Percentiles rank a stretch among this genome's conserved stretches.
Evolutionary conservation across 2,329 filamentous ascomycete genomes (phyloP).

Genomic region (Trichophyton benhamiae): DNA sequence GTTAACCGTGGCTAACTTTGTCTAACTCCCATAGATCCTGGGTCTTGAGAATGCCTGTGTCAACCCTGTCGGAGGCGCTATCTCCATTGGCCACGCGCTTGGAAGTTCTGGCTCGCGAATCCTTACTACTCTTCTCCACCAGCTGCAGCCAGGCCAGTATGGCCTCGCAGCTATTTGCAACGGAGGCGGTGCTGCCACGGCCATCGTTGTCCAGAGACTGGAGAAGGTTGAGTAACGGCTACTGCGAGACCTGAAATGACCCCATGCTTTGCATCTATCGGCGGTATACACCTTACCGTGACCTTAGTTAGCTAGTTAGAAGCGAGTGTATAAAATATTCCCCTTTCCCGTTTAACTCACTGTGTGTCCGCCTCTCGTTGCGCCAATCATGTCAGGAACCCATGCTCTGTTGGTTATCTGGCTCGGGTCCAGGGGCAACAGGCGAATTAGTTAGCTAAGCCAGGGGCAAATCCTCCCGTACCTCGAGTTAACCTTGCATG

Average conservation of each 20-base stretch:
- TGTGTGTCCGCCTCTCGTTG: background rate
- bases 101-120: slow-evolving; percentile 91
- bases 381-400: background rate
- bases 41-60: slow-evolving; percentile 67
- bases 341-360: background rate
- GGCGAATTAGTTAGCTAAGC: too few relatives aligned
- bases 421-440: background rate
- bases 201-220: slow-evolving; percentile 77
- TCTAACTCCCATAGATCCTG: slow-evolving; percentile 47
- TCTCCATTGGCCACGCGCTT: slow-evolving; percentile 80
- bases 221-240: slow-evolving; percentile 37
- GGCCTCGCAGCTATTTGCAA: slow-evolving; percentile 95
- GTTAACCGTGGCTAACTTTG: background rate
- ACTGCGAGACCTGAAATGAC: background rate
- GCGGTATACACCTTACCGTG: background rate
- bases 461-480: too few relatives aligned
- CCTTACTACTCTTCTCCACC: slow-evolving; percentile 77
- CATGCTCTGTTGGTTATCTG: background rate
- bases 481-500: too few relatives aligned
- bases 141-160: slow-evolving; percentile 83
- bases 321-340: background rate
- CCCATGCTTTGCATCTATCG: background rate
- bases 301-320: background rate
- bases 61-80: slow-evolving; percentile 81
- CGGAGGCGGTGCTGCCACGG: slow-evolving; percentile 82